phyloP scores from a whole-genome alignment of 129 eudicot genomes.

The Smallanthus sonchifolius region DNA sequence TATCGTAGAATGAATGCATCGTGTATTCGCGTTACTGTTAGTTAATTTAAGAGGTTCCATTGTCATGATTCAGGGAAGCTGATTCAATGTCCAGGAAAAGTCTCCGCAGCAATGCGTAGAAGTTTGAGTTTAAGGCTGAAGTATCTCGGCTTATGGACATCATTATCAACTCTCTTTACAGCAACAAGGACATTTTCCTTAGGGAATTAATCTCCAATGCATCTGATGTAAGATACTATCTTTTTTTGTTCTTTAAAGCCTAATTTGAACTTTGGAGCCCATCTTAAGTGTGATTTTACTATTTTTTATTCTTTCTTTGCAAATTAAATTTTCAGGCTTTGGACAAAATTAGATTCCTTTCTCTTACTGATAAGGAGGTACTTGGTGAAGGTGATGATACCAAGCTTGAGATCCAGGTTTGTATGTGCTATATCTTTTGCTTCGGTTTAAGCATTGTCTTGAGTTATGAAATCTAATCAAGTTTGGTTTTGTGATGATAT shows the following conservation, averaged over 20 bases:
- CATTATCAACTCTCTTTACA: slow-evolving; percentile 93
- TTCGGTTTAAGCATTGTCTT: background rate
- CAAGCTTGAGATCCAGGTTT: slow-evolving; percentile 91
- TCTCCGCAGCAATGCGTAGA: slow-evolving; percentile 74
- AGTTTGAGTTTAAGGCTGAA: slow-evolving; percentile 97
- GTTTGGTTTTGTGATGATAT: slow-evolving; percentile 5
- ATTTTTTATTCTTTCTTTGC: background rate
- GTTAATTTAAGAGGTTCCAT: background rate
- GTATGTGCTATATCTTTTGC: slow-evolving; percentile 10
- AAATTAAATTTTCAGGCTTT: slow-evolving; percentile 50
- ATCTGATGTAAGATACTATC: slow-evolving; percentile 63
- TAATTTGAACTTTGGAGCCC: background rate
- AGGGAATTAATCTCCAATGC: slow-evolving; percentile 98
- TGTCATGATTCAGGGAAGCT: slow-evolving; percentile 60
- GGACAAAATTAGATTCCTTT: slow-evolving; percentile 90
- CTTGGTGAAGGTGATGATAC: slow-evolving; percentile 88
- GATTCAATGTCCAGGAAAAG: slow-evolving; percentile 82
- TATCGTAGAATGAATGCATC: background rate
- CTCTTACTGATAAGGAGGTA: slow-evolving; percentile 90
- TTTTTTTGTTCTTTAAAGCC: background rate
- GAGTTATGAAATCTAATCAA: background rate
- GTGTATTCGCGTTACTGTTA: too few relatives aligned
- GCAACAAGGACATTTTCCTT: slow-evolving; percentile 93
- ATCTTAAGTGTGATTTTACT: background rate
- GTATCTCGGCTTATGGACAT: slow-evolving; percentile 99